Conservation (phyloP, 768 basidiomycete species). For the Royoungia palumana region DNA sequence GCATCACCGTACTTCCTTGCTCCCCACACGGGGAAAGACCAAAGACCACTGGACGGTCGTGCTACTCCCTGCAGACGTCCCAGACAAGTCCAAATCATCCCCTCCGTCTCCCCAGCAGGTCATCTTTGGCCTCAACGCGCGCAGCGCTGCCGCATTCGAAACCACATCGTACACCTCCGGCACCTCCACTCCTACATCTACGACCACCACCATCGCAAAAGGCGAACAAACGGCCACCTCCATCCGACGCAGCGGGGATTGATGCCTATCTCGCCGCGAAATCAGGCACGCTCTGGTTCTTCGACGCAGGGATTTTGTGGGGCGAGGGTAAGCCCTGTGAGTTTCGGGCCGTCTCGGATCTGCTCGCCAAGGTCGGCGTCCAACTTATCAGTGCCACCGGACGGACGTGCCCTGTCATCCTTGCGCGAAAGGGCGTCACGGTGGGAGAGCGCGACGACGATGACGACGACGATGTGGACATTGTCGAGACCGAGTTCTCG, state of each 20-base stretch:
- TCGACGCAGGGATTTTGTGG: slow-evolving; percentile 64
- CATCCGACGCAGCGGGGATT: slow-evolving; percentile 58
- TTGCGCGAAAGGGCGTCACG: slow-evolving; percentile 37
- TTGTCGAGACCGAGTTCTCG: slow-evolving; percentile 62
- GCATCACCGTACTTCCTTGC: slow-evolving; percentile 61
- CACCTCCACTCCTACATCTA: slow-evolving; percentile 20
- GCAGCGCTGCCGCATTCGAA: slow-evolving; percentile 42
- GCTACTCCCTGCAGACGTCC: slow-evolving; percentile 54
- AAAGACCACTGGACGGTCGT: slow-evolving; percentile 74
- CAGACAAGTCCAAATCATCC: slow-evolving; percentile 40
- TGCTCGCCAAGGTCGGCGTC: slow-evolving; percentile 52
- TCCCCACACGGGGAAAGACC: slow-evolving; percentile 71
- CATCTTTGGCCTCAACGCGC: slow-evolving; percentile 70
- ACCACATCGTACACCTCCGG: slow-evolving; percentile 38
- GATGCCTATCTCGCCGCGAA: slow-evolving; percentile 74
- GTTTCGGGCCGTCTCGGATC: slow-evolving; percentile 63
- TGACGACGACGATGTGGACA: slow-evolving; percentile 37
- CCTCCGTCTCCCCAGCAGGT: slow-evolving; percentile 47
- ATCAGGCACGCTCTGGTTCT: slow-evolving; percentile 69
- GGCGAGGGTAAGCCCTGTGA: slow-evolving; percentile 75
- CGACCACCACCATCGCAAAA: slow-evolving; percentile 39
- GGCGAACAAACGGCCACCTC: slow-evolving; percentile 49
- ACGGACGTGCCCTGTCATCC: slow-evolving; percentile 60
- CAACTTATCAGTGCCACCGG: slow-evolving; percentile 61
- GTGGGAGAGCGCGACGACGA: slow-evolving; percentile 31